A percentile compares a stretch with the other conserved stretches of the same genome.
Evolutionary conservation across 345 rosid genomes (phyloP).

Genomic region (Populus davidiana): DNA sequence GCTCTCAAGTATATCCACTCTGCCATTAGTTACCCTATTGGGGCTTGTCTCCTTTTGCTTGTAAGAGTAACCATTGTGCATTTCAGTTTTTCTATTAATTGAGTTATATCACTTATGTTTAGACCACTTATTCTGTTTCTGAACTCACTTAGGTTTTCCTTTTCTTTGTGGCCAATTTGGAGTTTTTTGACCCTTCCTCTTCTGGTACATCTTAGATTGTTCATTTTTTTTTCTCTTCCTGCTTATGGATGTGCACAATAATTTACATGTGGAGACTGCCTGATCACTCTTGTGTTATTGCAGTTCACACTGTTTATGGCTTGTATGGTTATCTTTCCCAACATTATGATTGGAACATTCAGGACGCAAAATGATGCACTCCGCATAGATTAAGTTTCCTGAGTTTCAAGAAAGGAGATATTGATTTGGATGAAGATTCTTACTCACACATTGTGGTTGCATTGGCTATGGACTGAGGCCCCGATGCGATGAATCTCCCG

Average conservation of each 20-base stretch:
- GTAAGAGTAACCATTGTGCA: constrained; percentile 45
- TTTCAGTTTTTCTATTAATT: constrained; percentile 7
- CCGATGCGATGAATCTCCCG: background rate
- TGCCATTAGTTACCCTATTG: constrained; percentile 80
- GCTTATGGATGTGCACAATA: constrained; percentile 6
- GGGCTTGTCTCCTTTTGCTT: constrained; percentile 80
- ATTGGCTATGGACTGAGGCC: constrained; percentile 5
- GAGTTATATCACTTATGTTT: constrained; percentile 1
- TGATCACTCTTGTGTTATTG: constrained; percentile 27
- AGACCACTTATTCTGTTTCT: constrained; percentile 15
- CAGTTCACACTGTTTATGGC: constrained; percentile 98
- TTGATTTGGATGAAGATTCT: constrained; percentile 27
- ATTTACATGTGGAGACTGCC: constrained; percentile 1
- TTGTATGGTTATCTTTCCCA: constrained; percentile 75
- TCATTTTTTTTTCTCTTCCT: background rate
- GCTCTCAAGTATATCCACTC: constrained; percentile 60
- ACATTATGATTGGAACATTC: constrained; percentile 61
- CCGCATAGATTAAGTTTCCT: constrained; percentile 60
- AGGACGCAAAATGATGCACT: constrained; percentile 61
- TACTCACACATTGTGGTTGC: constrained; percentile 15
- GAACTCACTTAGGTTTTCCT: constrained; percentile 53
- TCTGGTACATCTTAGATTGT: constrained; percentile 47
- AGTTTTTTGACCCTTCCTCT: constrained; percentile 93
- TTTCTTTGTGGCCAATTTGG: constrained; percentile 95
- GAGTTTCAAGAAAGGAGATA: constrained; percentile 21